Conservation (phyloP, 108 stramenopile genomes). For the Cyclotella atomus region DNA sequence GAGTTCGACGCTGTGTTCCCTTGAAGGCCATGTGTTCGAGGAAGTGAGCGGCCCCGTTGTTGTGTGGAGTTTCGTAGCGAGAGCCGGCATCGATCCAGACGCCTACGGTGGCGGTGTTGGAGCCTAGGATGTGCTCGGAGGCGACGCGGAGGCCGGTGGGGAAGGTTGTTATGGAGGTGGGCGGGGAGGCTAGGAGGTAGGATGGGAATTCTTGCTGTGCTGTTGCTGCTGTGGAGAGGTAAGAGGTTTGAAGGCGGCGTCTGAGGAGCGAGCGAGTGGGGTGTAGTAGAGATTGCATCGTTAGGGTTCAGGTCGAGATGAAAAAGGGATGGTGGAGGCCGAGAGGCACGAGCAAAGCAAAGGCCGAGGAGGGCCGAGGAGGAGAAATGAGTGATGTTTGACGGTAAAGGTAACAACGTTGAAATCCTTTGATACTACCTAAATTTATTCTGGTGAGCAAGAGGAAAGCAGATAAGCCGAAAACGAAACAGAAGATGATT, state of each 20-base stretch:
- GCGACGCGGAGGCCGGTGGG: constrained; percentile 91
- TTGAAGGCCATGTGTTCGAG: constrained; percentile 99
- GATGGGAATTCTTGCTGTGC: constrained; percentile 61
- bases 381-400: too few relatives aligned
- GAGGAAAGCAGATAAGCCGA: too few relatives aligned
- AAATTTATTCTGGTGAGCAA: too few relatives aligned
- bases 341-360: neutral
- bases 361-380: too few relatives aligned
- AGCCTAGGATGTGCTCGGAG: constrained; percentile 80
- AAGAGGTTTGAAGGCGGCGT: constrained; percentile 1
- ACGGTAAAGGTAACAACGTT: too few relatives aligned
- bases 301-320: neutral
- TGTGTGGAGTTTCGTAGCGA: constrained; percentile 95
- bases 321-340: neutral
- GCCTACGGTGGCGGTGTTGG: constrained; percentile 86
- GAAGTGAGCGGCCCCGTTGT: constrained; percentile 99
- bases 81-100: constrained; percentile 92
- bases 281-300: constrained; percentile 2
- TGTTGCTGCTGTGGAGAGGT: constrained; percentile 41
- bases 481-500: too few relatives aligned
- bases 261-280: neutral
- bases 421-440: too few relatives aligned
- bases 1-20: constrained; percentile 91
- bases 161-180: constrained; percentile 83
- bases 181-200: constrained; percentile 85